Evolutionary conservation across 2,329 filamentous ascomycete genomes (phyloP), one percentile per base, ranked within the genome.

Genomic region (Fusarium denticulatum): DNA sequence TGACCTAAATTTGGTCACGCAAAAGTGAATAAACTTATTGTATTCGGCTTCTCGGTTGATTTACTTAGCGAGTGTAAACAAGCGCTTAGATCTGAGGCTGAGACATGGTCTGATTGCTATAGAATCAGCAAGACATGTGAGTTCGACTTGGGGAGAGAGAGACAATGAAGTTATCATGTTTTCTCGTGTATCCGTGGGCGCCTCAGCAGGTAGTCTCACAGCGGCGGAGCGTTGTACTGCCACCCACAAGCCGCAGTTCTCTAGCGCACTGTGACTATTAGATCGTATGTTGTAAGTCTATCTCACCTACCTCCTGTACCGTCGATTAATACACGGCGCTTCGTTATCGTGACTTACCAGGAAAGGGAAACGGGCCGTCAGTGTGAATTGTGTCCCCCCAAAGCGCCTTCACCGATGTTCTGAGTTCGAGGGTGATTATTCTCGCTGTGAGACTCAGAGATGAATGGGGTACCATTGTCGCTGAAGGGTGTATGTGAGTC

Each of bases 1-100:
- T 77, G 76, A 77, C 72, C 67, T 45, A 32, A 18, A 30, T 7
- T 10, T 26, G 72, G 74, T 77, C 72, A 77, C 61, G 74, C 69
- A 71, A 60, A 62, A 26, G 43, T 43, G 36, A 53, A 57, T 60
- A 24, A 49, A 42, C 34, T 45, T 26, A 34, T 26, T 40, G 24
- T 9, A 34, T 32, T n/a, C 11, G 28, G 30, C 15, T 60, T 37
- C 26, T 34, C 16, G 43, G 28, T 32, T 32, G 9, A 37, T 34
- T 18, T 14, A 11, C 7, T 36, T 28, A 28, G 30, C 24, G 40
- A 36, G 55, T 34, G 30, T 28, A 59, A 37, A 50, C 42, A 37
- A 10, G 34, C 56, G 32, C 36, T 60, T 22, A 20, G 36, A 32
- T 49, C 22, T 45, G 47, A 57, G 46, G 64, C 61, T 60, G 61